These are phyloP conservation scores for Penicillium sp. DNA, from an alignment of 2,329 filamentous ascomycete species.

Conservation along the genomic window DNA sequence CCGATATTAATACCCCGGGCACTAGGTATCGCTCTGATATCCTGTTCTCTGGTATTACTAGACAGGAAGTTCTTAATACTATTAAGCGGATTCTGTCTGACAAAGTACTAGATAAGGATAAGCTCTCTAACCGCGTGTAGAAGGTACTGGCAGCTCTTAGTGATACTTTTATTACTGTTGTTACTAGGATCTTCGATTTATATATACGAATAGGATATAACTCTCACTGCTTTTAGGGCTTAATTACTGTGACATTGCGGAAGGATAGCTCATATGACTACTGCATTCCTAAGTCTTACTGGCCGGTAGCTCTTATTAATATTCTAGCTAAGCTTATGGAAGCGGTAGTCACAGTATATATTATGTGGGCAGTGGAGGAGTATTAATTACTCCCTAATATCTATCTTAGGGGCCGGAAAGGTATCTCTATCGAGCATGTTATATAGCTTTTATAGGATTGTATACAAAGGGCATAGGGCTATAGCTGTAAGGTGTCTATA, in stretches of 20 bases:
- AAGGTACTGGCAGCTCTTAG: not conserved
- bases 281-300: slow-evolving; percentile 14
- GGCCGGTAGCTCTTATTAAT: slow-evolving; percentile 16
- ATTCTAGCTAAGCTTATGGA: slow-evolving; percentile 16
- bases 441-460: slow-evolving; percentile 14
- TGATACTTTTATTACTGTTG: not conserved
- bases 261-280: slow-evolving; percentile 10
- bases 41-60: slow-evolving; percentile 1
- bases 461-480: slow-evolving; percentile 6
- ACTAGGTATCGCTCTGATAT: not conserved
- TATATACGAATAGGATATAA: no score
- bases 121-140: no score
- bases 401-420: no score
- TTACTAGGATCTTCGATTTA: not conserved
- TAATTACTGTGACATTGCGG: no score
- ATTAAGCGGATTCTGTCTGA: slow-evolving; percentile 1
- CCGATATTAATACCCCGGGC: no score
- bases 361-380: slow-evolving; percentile 11
- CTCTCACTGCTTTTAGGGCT: no score
- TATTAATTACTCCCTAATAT: no score
- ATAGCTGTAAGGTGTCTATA: not conserved
- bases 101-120: slow-evolving; percentile 13
- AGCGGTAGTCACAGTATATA: slow-evolving; percentile 3
- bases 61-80: slow-evolving; percentile 6
- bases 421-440: no score